Evolutionary conservation across 306 rosid species (phyloP), one percentile per base, ranked within the genome.

Genomic region (Corylus heterophylla): DNA sequence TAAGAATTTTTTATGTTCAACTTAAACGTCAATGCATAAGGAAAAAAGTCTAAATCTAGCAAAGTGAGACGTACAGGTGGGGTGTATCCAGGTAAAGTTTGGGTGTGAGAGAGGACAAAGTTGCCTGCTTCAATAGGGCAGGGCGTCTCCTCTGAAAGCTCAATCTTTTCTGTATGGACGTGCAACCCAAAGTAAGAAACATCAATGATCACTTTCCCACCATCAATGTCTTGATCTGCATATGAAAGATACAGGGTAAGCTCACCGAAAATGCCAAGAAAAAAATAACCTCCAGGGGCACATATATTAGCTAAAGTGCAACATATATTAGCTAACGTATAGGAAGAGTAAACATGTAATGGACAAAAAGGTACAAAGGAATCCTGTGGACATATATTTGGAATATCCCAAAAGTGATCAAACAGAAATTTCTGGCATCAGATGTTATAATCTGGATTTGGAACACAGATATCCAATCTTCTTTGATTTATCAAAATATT

Each of bases 41-140:
- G 31, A 29, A 74, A 73, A 77, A 72, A 56, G 55, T 74, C 54
- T 49, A 59, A 10, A 76, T 74, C 22, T 50, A 74, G 70, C 55
- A 66, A 44, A 81, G 27, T 56, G 87, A 83, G 81, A 89, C 97
- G 89, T 66, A 94, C 97, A 76, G 92, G 97, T 49, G 97, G 98
- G 50, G 97, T 89, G 74, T 85, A 59, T 54, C 80, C 13, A 75
- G 97, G 97, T 89, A 92, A 79, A 45, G 84, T 80, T 84, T 92
- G 97, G 27, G 88, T 77, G 87, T 94, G 97, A 76, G 97, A 72
- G 78, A 94, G 81, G 79, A 88, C 80, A 68, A 94, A 94, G 74
- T 86, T 76, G 59, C 94, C 90, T 12, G 83, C 75, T 12, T 81
- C 50, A 78, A 94, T 80, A n/a, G 98, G 95, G 64, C 93, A 90